These are phyloP conservation scores for Coprinellus micaceus DNA, from an alignment of 768 basidiomycete species.

Conservation along the genomic window DNA sequence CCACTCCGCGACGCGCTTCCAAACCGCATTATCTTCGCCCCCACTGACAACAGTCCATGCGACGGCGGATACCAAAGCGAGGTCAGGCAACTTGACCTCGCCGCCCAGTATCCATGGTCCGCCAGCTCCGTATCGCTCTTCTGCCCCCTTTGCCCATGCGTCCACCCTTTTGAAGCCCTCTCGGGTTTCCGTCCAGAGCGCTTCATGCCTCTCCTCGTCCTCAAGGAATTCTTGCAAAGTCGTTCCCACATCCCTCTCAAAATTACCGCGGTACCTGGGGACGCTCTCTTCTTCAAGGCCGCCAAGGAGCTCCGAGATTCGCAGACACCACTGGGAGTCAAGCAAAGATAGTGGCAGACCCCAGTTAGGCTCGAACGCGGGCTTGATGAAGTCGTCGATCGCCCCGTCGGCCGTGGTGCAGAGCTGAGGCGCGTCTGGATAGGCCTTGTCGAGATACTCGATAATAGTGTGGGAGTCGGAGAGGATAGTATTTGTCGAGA, in stretches of 20 bases:
- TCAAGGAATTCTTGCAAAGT: too few species aligned
- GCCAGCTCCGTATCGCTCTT: not conserved
- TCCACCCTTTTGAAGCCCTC: not conserved
- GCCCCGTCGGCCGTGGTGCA: slow-evolving; percentile 21
- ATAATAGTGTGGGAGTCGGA: slow-evolving; percentile 38
- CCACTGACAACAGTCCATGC: not conserved
- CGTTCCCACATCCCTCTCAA: too few species aligned
- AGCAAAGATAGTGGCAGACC: not conserved
- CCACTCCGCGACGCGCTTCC: not conserved
- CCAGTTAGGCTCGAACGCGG: slow-evolving; percentile 19
- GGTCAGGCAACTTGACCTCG: not conserved
- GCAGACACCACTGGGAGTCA: too few species aligned
- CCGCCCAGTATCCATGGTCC: not conserved
- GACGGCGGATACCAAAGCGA: not conserved
- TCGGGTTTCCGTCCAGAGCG: too few species aligned
- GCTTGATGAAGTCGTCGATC: slow-evolving; percentile 25
- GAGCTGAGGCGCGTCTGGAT: slow-evolving; percentile 32
- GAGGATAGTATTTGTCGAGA: slow-evolving; percentile 22
- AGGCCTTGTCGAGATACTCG: slow-evolving; percentile 40
- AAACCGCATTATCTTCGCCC: not conserved
- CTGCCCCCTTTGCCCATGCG: not conserved
- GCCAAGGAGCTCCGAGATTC: too few species aligned
- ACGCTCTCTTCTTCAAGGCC: too few species aligned
- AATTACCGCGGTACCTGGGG: too few species aligned
- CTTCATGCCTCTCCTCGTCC: too few species aligned